phyloP scores from a whole-genome alignment of 306 rosid genomes.

The Clitoria ternatea region DNA sequence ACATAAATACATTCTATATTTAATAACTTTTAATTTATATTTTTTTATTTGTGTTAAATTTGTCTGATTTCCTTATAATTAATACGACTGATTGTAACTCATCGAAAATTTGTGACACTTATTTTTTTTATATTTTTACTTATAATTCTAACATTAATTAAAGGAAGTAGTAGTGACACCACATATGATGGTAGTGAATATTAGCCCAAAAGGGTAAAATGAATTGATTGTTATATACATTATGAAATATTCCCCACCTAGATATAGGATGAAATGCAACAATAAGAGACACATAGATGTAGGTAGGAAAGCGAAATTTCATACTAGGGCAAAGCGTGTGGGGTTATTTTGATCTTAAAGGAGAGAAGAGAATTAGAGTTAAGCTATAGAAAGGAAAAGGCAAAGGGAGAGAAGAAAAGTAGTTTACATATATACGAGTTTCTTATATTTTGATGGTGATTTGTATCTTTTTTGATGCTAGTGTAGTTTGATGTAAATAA shows the following conservation, averaged over 20 bases:
- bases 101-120: conserved; percentile 4
- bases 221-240: conserved; percentile 19
- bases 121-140: neutral
- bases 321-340: conserved; percentile 34
- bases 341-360: conserved; percentile 27
- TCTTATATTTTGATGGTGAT: conserved; percentile 20
- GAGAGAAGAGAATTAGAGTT: conserved; percentile 1
- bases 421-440: conserved; percentile 3
- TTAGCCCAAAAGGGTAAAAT: neutral
- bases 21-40: no score
- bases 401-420: conserved; percentile 7
- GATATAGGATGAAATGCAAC: conserved; percentile 21
- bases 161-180: neutral
- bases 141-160: no score
- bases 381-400: conserved; percentile 27
- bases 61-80: no score
- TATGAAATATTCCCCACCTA: conserved; percentile 10
- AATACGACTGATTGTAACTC: no score
- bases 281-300: conserved; percentile 9
- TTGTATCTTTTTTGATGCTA: conserved; percentile 15
- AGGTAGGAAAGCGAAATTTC: conserved; percentile 35
- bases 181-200: neutral
- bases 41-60: no score
- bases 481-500: neutral
- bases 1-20: no score